These are phyloP conservation scores for Aspergillus novofumigatus DNA, from an alignment of 2,329 filamentous ascomycete genomes.

Conservation along the genomic window DNA sequence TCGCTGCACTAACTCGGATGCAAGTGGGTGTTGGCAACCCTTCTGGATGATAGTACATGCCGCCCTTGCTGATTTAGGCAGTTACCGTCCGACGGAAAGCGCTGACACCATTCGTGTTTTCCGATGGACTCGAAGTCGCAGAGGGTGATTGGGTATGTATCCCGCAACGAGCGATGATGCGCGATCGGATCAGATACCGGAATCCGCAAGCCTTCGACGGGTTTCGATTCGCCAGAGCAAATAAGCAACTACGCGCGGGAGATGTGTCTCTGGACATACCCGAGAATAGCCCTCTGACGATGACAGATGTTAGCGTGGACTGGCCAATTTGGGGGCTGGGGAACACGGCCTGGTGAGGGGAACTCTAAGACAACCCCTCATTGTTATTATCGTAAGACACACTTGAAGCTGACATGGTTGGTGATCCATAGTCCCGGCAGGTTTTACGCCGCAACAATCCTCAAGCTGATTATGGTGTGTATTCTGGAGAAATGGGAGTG, in stretches of 20 bases:
- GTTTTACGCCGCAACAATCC: background rate
- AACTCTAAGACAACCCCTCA: too few relatives aligned
- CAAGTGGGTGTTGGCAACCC: background rate
- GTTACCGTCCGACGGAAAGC: background rate
- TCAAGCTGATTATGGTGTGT: too few relatives aligned
- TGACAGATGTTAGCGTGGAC: background rate
- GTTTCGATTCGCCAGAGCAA: too few relatives aligned
- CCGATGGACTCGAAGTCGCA: background rate
- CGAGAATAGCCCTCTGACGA: background rate
- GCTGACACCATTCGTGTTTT: background rate
- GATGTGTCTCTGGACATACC: too few relatives aligned
- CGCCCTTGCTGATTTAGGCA: background rate
- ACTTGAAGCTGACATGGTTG: background rate
- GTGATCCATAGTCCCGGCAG: background rate
- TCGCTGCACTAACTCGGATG: background rate
- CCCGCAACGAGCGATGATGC: constrained; percentile 2
- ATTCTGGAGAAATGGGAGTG: background rate
- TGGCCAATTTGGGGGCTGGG: constrained; percentile 1
- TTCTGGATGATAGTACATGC: too few relatives aligned
- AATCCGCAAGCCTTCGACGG: background rate
- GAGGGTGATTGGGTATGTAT: background rate
- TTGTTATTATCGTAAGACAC: too few relatives aligned
- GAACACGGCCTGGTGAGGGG: background rate
- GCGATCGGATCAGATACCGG: background rate
- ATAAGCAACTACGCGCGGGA: too few relatives aligned